phyloP scores from a whole-genome alignment of 2,329 filamentous ascomycete species.

The Trichoderma asperellum region DNA sequence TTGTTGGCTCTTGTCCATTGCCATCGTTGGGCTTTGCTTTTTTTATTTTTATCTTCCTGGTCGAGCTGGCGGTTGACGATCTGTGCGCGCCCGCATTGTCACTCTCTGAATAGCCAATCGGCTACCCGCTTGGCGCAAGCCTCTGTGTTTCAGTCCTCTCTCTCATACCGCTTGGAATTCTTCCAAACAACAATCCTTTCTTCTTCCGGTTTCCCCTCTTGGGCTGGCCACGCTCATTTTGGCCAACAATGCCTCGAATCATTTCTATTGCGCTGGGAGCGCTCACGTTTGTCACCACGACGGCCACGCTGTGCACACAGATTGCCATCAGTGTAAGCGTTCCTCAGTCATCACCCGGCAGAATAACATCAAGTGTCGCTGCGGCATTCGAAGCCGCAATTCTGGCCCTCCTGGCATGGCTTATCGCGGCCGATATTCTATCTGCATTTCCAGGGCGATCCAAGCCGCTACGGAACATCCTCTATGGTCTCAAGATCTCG shows the following conservation, averaged over 20 bases:
- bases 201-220: slow-evolving; percentile 6
- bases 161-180: slow-evolving; percentile 10
- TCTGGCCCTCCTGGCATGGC: slow-evolving; percentile 36
- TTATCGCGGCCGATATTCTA: slow-evolving; percentile 42
- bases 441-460: slow-evolving; percentile 35
- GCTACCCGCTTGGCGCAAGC: background rate
- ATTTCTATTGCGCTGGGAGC: slow-evolving; percentile 25
- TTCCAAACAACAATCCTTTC: slow-evolving; percentile 9
- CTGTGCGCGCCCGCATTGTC: slow-evolving; percentile 4
- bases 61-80: background rate
- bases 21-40: background rate
- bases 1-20: slow-evolving; percentile 4
- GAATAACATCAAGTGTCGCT: slow-evolving; percentile 36
- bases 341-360: slow-evolving; percentile 16
- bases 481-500: slow-evolving; percentile 41
- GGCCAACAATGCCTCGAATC: slow-evolving; percentile 17
- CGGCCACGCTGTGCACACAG: slow-evolving; percentile 32
- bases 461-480: slow-evolving; percentile 34
- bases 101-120: slow-evolving; percentile 8
- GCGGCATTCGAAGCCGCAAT: slow-evolving; percentile 38
- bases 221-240: background rate
- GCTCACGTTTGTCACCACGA: slow-evolving; percentile 32
- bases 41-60: background rate
- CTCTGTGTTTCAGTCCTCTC: slow-evolving; percentile 19
- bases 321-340: slow-evolving; percentile 29